Evolutionary conservation across 2,329 filamentous ascomycete genomes (phyloP).

Genomic region (Grosmannia serpens): DNA sequence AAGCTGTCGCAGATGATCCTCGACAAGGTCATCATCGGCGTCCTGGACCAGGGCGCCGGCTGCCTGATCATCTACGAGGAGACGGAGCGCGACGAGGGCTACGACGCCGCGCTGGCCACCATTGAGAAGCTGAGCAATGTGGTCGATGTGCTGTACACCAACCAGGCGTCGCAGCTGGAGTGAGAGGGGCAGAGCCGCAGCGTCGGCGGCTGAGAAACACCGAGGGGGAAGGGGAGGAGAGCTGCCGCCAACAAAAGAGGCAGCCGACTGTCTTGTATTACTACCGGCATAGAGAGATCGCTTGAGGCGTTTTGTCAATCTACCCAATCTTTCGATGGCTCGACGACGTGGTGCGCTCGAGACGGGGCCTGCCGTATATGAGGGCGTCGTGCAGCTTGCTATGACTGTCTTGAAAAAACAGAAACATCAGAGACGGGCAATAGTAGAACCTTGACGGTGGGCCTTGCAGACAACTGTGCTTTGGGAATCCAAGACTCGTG

Average conservation of each 20-base stretch:
- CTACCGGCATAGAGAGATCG: constrained; percentile 1
- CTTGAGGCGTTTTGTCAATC: background rate
- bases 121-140: constrained; percentile 96
- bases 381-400: no score
- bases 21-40: constrained; percentile 96
- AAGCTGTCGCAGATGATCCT: constrained; percentile 99
- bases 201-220: no score
- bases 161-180: constrained; percentile 92
- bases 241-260: background rate
- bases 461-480: no score
- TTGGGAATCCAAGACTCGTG: no score
- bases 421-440: no score
- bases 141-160: constrained; percentile 94
- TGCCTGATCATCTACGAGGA: constrained; percentile 97
- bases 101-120: constrained; percentile 86
- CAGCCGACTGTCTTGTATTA: background rate
- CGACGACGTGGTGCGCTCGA: background rate
- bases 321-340: background rate
- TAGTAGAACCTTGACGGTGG: no score
- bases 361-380: no score
- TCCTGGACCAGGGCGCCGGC: constrained; percentile 92
- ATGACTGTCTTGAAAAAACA: no score
- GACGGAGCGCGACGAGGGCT: constrained; percentile 82
- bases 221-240: background rate
- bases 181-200: constrained; percentile 30